phyloP scores from a whole-genome alignment of 2,329 filamentous ascomycete species.

The Talaromyces sp. region DNA sequence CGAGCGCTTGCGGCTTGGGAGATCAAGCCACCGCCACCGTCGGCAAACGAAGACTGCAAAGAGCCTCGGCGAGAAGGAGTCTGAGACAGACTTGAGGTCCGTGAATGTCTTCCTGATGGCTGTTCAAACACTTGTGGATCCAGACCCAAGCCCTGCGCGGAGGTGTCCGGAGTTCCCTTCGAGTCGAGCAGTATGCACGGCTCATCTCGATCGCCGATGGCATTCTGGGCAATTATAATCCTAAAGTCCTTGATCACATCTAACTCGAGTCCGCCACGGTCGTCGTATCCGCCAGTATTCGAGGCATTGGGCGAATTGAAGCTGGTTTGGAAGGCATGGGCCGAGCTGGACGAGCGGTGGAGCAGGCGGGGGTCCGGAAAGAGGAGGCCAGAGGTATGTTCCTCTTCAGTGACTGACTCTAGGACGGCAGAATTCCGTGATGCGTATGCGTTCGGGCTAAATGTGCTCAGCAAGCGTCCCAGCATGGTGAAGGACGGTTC shows the following conservation, averaged over 20 bases:
- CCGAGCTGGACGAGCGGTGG: constrained; percentile 34
- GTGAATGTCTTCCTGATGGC: constrained; percentile 26
- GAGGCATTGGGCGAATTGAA: constrained; percentile 40
- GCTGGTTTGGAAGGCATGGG: constrained; percentile 37
- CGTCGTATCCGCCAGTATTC: constrained; percentile 40
- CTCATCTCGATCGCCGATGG: constrained; percentile 42
- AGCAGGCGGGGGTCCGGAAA: constrained; percentile 42
- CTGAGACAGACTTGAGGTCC: constrained; percentile 34
- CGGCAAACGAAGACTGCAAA: constrained; percentile 28
- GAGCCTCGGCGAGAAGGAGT: constrained; percentile 25
- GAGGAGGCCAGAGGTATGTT: constrained; percentile 43
- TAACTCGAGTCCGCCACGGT: constrained; percentile 41
- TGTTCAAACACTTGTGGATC: constrained; percentile 28
- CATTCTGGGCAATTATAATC: constrained; percentile 44
- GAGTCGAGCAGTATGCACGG: constrained; percentile 43
- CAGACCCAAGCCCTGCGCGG: constrained; percentile 27
- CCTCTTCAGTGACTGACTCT: constrained; percentile 46
- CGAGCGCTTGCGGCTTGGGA: constrained; percentile 28
- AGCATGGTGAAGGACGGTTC: constrained; percentile 28
- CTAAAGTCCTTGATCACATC: constrained; percentile 41
- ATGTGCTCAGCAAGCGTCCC: constrained; percentile 38
- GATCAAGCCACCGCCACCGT: constrained; percentile 26
- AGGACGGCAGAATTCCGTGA: constrained; percentile 33
- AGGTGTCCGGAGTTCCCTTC: constrained; percentile 22
- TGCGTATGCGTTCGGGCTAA: constrained; percentile 36